phyloP scores from a whole-genome alignment of 805 yeast genomes.

The Cyberlindnera euphorbiae region DNA sequence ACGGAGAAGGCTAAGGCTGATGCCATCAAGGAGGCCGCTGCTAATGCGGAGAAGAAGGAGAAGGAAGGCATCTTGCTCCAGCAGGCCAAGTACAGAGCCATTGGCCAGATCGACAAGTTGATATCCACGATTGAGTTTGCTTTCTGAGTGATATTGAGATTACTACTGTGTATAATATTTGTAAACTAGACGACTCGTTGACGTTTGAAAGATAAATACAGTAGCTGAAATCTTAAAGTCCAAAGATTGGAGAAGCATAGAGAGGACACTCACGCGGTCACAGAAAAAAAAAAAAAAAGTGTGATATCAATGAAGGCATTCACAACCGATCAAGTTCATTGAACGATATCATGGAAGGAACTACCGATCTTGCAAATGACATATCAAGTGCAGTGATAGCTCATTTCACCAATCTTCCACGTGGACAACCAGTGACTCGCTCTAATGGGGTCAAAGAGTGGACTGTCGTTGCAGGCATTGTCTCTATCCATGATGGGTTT shows the following conservation, averaged over 20 bases:
- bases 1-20: conserved; percentile 55
- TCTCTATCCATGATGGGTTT: conserved; percentile 30
- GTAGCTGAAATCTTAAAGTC: too few relatives aligned
- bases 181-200: too few relatives aligned
- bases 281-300: neutral
- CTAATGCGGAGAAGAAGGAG: conserved; percentile 37
- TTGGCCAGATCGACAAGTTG: conserved; percentile 54
- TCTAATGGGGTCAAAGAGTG: conserved; percentile 72
- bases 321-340: too few relatives aligned
- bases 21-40: conserved; percentile 42
- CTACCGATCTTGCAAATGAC: conserved; percentile 5
- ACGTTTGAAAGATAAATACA: too few relatives aligned
- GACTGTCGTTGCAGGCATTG: conserved; percentile 79
- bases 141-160: conserved; percentile 24
- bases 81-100: conserved; percentile 48
- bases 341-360: too few relatives aligned
- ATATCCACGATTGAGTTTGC: conserved; percentile 38
- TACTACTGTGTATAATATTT: too few relatives aligned
- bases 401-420: conserved; percentile 3
- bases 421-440: conserved; percentile 55
- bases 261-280: too few relatives aligned
- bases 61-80: conserved; percentile 42
- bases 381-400: conserved; percentile 6
- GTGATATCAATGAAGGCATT: too few relatives aligned
- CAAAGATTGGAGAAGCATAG: neutral